Evolutionary conservation across 148 eudicot genomes (phyloP), one percentile per base, ranked within the genome.

Genomic region (Limonium bicolor): DNA sequence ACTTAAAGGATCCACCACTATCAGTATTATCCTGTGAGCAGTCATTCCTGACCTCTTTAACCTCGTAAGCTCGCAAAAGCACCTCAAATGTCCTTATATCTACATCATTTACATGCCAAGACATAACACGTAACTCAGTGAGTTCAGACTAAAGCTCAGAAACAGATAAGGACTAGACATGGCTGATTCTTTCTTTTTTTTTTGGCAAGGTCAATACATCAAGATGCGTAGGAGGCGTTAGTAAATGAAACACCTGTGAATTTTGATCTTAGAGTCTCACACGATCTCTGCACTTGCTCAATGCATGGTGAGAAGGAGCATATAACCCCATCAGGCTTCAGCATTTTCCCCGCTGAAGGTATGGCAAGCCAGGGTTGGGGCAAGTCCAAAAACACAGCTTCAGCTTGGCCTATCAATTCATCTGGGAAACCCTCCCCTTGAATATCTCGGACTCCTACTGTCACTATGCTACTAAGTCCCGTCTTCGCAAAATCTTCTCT

Each of bases 301-400:
- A 88, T 88, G 66, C 94, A 88, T 6, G 96, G 96, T 6, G 96
- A 88, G 55, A 88, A 88, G 22, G 96, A 88, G 69, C 96, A 83
- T 68, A 88, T 46, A 48, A 80, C 55, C 12, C 78, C 96, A 60
- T 88, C 94, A 51, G 70, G 70, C 45, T 83, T 81, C 68, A 88
- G 61, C 86, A 88, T 80, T 63, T 80, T 77, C 10, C 70, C 81
- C 21, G 67, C 92, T 33, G 86, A 88, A 31, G 92, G 96, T 51
- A 88, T 80, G 35, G 83, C 92, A 45, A 80, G 67, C 96, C 96
- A 88, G 19, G 96, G 96, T 47, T 80, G 84, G 23, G 96, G 94
- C 56, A 88, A 68, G 54, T 88, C 96, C 34, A 83, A 62, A 65
- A 80, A 88, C 36, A 70, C 84, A 11, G 94, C 65, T 68, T 88